Evolutionary conservation across 768 basidiomycete species (phyloP), one percentile per base, ranked within the genome.

Genomic region (Mycena floridula): DNA sequence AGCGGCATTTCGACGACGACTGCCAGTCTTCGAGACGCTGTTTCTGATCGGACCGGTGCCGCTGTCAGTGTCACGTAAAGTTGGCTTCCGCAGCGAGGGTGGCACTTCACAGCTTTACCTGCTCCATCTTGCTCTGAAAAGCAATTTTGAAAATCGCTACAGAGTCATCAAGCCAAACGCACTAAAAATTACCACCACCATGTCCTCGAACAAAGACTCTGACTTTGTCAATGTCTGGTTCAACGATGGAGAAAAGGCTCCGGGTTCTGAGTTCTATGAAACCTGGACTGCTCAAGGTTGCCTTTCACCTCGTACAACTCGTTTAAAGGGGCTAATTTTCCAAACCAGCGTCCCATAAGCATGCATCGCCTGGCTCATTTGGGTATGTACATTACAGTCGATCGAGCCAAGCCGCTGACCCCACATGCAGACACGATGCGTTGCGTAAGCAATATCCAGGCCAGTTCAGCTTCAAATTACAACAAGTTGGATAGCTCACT

Each of bases 371-470:
- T 55, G 74, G 65, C 80, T 81, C 57, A 24, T 68, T 57, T 20
- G 25, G 16, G 13, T 26, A 13, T 22, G 18, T 13, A 39, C 13
- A 12, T 3, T 7, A 39, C 23, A 24, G 15, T 35, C 27, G 7
- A 13, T 23, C 24, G 16, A 9, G 36, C 37, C 22, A 22, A 24
- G 11, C 25, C 4, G 8, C 7, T 11, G 27, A 18, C 25, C 25
- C 13, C 24, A 5, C 37, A 40, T 49, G 61, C 62, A 62, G 73
- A 53, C 56, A 66, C 22, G 63, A 79, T 47, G 62, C 69, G 28
- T 65, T 89, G 28, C 74, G 70, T 27, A 72, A 67, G 51, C 45
- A 82, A 13, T 80, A 86, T 56, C 82, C 85, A 5, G 71, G 74
- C 8, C 69, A 83, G 53, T 78, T 81, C 22, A n/a, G n/a, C n/a